Conservation (phyloP, 2,329 filamentous ascomycete genomes). For the Pseudohalonectria lignicola region DNA sequence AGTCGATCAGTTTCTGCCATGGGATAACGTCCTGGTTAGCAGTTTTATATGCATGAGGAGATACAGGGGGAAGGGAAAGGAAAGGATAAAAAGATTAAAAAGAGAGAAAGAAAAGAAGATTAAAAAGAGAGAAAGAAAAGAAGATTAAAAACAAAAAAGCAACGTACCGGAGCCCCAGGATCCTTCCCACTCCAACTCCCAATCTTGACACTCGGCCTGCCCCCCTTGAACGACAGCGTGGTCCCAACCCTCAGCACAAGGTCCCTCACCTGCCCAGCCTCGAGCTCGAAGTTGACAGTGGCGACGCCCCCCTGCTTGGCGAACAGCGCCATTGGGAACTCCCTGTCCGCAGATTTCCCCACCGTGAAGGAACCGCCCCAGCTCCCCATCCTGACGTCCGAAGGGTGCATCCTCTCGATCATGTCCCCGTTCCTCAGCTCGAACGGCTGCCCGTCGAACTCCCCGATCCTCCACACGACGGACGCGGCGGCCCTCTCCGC, state of each 20-base stretch:
- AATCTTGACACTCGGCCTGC: conserved; percentile 32
- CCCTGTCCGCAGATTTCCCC: conserved; percentile 29
- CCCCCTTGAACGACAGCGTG: conserved; percentile 44
- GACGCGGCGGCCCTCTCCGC: conserved; percentile 35
- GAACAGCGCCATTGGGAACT: conserved; percentile 48
- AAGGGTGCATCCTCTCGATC: conserved; percentile 46
- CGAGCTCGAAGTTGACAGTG: conserved; percentile 38
- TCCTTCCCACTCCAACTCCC: conserved; percentile 18
- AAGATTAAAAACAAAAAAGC: conserved; percentile 29
- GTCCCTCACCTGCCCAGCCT: conserved; percentile 25
- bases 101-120: too few species aligned
- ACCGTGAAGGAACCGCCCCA: conserved; percentile 44
- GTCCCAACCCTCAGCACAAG: conserved; percentile 45
- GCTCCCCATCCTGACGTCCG: conserved; percentile 38
- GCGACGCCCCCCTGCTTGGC: conserved; percentile 32
- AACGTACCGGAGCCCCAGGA: conserved; percentile 20
- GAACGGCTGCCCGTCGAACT: conserved; percentile 43
- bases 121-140: too few species aligned
- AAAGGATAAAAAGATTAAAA: too few species aligned
- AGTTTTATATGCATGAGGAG: too few species aligned
- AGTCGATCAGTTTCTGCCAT: conserved; percentile 40
- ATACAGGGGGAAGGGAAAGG: too few species aligned
- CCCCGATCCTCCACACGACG: conserved; percentile 48
- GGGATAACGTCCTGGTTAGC: too few species aligned
- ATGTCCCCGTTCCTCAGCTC: conserved; percentile 48